Percentiles rank a stretch among this genome's conserved stretches.
These are phyloP conservation scores for Colletotrichum tropicicola DNA, from an alignment of 2,329 filamentous ascomycete genomes.

Conservation along the genomic window DNA sequence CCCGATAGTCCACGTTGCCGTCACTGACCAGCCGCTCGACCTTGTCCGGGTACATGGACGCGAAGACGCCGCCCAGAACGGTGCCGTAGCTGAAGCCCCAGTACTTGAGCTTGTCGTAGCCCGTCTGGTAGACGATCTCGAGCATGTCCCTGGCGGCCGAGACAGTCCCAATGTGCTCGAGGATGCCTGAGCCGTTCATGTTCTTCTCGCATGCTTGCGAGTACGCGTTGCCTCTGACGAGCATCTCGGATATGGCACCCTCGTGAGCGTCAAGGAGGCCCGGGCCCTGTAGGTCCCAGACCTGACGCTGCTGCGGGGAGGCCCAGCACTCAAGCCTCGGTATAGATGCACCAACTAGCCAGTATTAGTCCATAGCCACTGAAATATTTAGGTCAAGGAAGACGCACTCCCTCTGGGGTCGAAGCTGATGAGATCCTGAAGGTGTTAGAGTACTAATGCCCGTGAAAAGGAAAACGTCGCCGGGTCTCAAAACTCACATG, in stretches of 20 bases:
- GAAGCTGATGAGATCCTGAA: constrained; percentile 58
- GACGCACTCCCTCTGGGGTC: constrained; percentile 57
- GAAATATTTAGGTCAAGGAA: background rate
- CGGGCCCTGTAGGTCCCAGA: constrained; percentile 54
- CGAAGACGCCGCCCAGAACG: constrained; percentile 60
- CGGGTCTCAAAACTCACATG: constrained; percentile 42
- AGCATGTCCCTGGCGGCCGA: constrained; percentile 58
- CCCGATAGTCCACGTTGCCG: constrained; percentile 63
- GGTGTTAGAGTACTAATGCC: background rate
- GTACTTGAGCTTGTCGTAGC: constrained; percentile 54
- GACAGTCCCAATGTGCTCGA: constrained; percentile 52
- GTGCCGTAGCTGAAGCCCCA: constrained; percentile 67
- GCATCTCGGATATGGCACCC: constrained; percentile 54
- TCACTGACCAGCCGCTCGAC: constrained; percentile 61
- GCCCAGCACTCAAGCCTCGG: constrained; percentile 62
- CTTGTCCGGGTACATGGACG: constrained; percentile 59
- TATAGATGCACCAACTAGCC: constrained; percentile 54
- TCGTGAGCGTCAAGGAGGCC: constrained; percentile 56
- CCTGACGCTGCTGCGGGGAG: constrained; percentile 47
- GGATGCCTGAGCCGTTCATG: constrained; percentile 45
- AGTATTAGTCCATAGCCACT: background rate
- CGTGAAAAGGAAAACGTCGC: background rate
- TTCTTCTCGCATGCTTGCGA: constrained; percentile 52
- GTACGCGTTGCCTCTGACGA: constrained; percentile 50
- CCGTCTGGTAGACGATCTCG: constrained; percentile 52